Base-by-base conservation (phyloP, 164 flowering plant genomes). In the Umbilicus rupestris region DNA sequence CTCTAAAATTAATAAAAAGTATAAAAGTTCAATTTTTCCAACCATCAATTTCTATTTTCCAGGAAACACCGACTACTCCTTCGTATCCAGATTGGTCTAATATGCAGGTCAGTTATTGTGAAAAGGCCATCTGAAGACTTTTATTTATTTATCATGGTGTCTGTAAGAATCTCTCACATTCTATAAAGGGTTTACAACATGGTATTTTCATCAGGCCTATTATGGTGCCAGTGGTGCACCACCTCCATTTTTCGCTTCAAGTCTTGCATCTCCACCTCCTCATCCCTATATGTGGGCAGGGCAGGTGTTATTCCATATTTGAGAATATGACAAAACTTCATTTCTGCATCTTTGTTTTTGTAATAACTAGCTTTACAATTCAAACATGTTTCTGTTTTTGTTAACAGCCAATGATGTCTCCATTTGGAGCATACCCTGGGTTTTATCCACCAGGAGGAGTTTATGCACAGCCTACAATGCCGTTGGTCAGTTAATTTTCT, bases 371-470 rank as follows among this genome's bases (percentile, higher is more conserved):
- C 68, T 60, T 31, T 60, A 30, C 9, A 17, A 19, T 31, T 5
- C 39, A 17, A 60, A 29, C 17, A 31, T 33, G 66, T 15, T 28
- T 16, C 39, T 67, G 39, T 74, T 16, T 41, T 72, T 37, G 41
- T 39, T 87, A 87, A 93, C 98, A 89, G 70, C 83, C 87, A 74
- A 66, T 89, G 66, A 94, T 91, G 63, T 82, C 97, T 44, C 96
- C 92, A 28, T 85, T 85, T 74, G 92, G 92, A 47, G 82, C 92
- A 62, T 94, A 91, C 78, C 89, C 94, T 55, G 82, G 93, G 49
- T 22, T 91, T 28, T 91, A 89, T 82, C 89, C 97, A 69, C 92
- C 85, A 7, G 92, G 87, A 39, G 93, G 85, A 67, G 73, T 87
- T 44, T 91, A 87, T 76, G 85, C 88, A 69, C 93, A 87, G 80